A percentile compares a stretch with the other conserved stretches of the same genome.
Evolutionary conservation across 345 rosid genomes (phyloP).

Genomic region (Eucalyptus pauciflora): DNA sequence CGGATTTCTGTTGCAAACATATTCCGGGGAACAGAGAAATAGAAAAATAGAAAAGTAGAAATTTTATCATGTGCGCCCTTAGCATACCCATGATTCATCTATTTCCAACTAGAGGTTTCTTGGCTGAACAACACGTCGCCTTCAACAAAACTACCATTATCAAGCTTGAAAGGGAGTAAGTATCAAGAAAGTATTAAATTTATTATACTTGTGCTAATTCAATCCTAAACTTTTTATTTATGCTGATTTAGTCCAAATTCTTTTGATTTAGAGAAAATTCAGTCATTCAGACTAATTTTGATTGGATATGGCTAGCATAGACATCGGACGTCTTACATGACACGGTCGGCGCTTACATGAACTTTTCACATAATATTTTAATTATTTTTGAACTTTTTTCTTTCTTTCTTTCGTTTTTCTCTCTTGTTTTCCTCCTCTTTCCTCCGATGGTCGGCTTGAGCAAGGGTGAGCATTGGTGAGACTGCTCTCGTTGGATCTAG

Average conservation of each 20-base stretch:
- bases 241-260: no score
- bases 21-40: no score
- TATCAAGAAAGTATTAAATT: neutral
- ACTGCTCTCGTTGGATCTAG: no score
- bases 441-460: neutral
- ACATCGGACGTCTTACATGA: fast-evolving
- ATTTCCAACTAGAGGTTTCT: neutral
- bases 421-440: neutral
- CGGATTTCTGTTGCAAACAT: no score
- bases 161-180: neutral
- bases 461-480: no score
- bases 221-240: fast-evolving
- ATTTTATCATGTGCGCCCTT: no score
- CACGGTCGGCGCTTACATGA: fast-evolving
- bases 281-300: fast-evolving
- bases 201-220: no score
- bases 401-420: no score
- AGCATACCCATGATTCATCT: neutral
- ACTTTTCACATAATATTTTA: no score
- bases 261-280: no score
- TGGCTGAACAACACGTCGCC: neutral
- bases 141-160: neutral
- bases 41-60: no score
- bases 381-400: no score
- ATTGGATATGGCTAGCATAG: fast-evolving